These are phyloP conservation scores for Alternaria atra DNA, from an alignment of 2,329 filamentous ascomycete genomes.

Conservation along the genomic window DNA sequence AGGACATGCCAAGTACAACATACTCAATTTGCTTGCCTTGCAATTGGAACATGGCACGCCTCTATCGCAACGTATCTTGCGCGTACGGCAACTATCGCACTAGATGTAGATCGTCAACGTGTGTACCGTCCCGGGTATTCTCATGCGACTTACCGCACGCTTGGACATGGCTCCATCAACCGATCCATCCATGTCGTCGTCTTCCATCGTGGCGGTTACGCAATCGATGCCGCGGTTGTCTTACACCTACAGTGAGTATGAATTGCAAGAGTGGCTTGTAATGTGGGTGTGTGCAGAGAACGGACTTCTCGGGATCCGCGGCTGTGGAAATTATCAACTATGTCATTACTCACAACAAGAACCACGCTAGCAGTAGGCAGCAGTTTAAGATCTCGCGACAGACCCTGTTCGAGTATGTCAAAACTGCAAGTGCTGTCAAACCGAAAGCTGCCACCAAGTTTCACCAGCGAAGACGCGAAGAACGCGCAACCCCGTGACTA, in stretches of 20 bases:
- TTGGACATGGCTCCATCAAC: constrained; percentile 39
- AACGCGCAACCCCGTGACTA: constrained; percentile 20
- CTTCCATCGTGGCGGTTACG: constrained; percentile 37
- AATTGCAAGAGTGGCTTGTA: constrained; percentile 19
- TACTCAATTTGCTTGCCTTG: constrained; percentile 48
- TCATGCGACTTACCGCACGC: constrained; percentile 38
- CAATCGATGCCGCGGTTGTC: constrained; percentile 18
- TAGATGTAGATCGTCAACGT: constrained; percentile 21
- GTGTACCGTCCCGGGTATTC: neutral
- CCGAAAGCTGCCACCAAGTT: neutral
- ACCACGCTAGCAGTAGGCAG: constrained; percentile 1
- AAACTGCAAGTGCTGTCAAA: neutral
- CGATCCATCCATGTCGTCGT: constrained; percentile 41
- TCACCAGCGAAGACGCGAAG: neutral
- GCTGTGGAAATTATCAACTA: constrained; percentile 13
- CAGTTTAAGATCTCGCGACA: neutral
- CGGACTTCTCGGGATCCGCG: constrained; percentile 30
- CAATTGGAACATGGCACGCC: constrained; percentile 49
- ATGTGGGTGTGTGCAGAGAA: constrained; percentile 15
- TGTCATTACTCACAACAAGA: constrained; percentile 20
- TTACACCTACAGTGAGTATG: constrained; percentile 21
- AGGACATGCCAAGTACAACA: constrained; percentile 8
- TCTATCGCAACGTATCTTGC: constrained; percentile 50
- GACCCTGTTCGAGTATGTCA: neutral
- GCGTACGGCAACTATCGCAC: constrained; percentile 48